These are phyloP conservation scores for Ambrosia hybrid DNA, from an alignment of 140 eudicot genomes.

Conservation along the genomic window DNA sequence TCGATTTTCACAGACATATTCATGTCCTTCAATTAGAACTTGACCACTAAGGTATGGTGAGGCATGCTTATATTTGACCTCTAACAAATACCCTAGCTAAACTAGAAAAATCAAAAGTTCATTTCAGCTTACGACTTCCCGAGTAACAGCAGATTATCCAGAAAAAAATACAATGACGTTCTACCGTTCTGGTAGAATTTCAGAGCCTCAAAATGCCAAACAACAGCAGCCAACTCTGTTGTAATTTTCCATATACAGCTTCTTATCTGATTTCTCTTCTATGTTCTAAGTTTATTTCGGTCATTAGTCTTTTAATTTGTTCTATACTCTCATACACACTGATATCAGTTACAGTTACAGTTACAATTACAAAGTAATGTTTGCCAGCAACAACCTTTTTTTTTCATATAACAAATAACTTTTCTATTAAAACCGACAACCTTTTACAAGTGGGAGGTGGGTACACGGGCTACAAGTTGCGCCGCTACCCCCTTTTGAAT, in stretches of 20 bases:
- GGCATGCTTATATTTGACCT: conserved; percentile 10
- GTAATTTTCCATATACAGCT: not conserved
- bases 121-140: conserved; percentile 8
- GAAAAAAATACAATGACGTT: conserved; percentile 10
- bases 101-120: conserved; percentile 3
- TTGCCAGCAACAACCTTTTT: no score
- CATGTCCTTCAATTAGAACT: not conserved
- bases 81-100: not conserved
- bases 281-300: conserved; percentile 11
- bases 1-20: not conserved
- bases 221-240: not conserved
- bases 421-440: no score
- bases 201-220: not conserved
- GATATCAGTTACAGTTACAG: not conserved
- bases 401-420: no score
- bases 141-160: conserved; percentile 3
- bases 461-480: no score
- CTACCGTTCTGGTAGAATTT: not conserved
- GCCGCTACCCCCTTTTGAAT: no score
- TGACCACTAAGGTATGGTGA: conserved; percentile 6
- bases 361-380: conserved; percentile 3
- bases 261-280: not conserved
- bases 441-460: no score
- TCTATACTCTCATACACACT: not conserved
- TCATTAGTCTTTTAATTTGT: conserved; percentile 1